Evolutionary conservation across 108 stramenopile genomes (phyloP), one percentile per base, ranked within the genome.

Genomic region (Conticribra guillardii): DNA sequence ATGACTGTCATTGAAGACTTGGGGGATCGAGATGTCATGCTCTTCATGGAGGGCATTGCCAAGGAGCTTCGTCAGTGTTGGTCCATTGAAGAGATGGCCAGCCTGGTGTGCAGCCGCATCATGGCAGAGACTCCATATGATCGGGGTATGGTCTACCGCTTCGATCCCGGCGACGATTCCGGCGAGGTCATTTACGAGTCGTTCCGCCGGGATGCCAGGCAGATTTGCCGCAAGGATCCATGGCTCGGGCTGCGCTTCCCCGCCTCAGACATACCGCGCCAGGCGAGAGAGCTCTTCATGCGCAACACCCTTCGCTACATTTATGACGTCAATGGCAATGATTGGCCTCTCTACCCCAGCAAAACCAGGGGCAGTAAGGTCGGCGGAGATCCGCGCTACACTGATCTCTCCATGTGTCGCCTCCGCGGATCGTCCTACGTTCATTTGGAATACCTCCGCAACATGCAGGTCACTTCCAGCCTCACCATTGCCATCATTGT

Each of bases 401-500:
- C 73, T 14, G 80, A 81, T 67, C 57, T 81, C 31, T 69, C 56
- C 34, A 79, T 73, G 76, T 66, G 72, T 18, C 63, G 69, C 1
- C 54, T 81, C 1, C 27, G 80, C 0, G 76, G 72, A 3, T 54
- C 66, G 18, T 37, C 71, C 17, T 67, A 73, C 30, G 30, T 73
- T 18, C 80, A 81, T 73, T 24, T 81, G 30, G 31, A 51, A 19
- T 78, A 81, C 54, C 66, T 81, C 7, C 23, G 28, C 7, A 81
- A 81, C 44, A 77, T 81, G 80, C 55, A 65, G 23, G 80, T 81
- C 5, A 81, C 67, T 23, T 57, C 76, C 0, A 58, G 64, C 17
- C 24, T 78, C 29, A 46, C 59, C 22, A 78, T 81, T 73, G 41
- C 76, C 18, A 81, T 81, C 48, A 67, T 73, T 54, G 79, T 78